phyloP scores from a whole-genome alignment of 805 yeast genomes.

The Pichia kluyveri region DNA sequence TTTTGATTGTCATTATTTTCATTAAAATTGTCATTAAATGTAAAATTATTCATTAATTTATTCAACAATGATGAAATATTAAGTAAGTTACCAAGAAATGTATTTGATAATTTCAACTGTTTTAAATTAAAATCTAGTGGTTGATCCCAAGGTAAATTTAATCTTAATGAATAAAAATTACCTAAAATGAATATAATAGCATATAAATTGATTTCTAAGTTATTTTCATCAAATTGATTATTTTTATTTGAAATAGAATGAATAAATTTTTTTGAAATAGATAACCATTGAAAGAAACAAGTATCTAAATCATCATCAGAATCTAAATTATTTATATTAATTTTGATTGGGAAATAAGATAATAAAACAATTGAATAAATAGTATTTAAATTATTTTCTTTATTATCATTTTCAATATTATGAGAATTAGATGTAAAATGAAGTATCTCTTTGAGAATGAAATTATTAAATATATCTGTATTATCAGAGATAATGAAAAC shows the following conservation, averaged over 20 bases:
- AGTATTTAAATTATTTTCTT: background rate
- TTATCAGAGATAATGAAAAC: conserved; percentile 16
- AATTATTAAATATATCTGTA: conserved; percentile 9
- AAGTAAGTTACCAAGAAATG: conserved; percentile 15
- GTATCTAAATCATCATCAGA: conserved; percentile 14
- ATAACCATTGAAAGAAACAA: conserved; percentile 17
- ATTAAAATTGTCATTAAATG: conserved; percentile 9
- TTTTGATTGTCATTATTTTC: background rate
- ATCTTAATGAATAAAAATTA: conserved; percentile 17
- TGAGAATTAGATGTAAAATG: background rate
- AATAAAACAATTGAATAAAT: conserved; percentile 16
- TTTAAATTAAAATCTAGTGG: conserved; percentile 14
- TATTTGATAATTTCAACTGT: conserved; percentile 8
- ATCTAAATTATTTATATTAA: conserved; percentile 1
- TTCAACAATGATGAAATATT: conserved; percentile 14
- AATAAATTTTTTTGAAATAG: conserved; percentile 13
- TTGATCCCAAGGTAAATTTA: conserved; percentile 21
- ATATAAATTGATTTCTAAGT: conserved; percentile 17
- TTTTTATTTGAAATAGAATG: conserved; percentile 11
- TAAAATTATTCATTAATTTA: conserved; percentile 16
- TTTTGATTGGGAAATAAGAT: conserved; percentile 20
- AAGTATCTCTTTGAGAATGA: conserved; percentile 12
- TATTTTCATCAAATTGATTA: background rate
- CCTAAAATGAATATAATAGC: conserved; percentile 21
- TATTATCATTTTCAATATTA: too few relatives aligned